Evolutionary conservation across 2,329 filamentous ascomycete genomes (phyloP).

Genomic region (Colletotrichum orbiculare): DNA sequence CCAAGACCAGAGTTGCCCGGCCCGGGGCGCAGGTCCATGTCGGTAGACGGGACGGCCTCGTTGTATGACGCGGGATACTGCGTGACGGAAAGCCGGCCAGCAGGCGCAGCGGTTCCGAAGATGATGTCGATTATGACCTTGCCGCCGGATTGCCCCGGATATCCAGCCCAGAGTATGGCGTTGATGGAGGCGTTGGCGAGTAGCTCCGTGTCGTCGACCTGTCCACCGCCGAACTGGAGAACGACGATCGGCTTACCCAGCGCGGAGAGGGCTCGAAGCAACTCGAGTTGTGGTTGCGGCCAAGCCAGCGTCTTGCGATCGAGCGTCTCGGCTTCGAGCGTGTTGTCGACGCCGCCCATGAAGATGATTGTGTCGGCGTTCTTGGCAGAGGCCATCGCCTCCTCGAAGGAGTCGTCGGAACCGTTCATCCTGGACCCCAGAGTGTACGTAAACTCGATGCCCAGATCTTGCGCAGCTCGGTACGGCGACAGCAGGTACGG

Average conservation of each 20-base stretch:
- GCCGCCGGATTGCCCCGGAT: conserved; percentile 70
- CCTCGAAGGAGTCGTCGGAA: conserved; percentile 40
- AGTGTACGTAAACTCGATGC: conserved; percentile 45
- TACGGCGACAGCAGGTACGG: conserved; percentile 38
- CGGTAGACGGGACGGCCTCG: conserved; percentile 60
- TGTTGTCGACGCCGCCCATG: conserved; percentile 66
- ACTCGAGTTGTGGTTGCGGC: conserved; percentile 23
- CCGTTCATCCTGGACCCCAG: conserved; percentile 44
- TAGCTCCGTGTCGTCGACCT: conserved; percentile 63
- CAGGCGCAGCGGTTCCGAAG: conserved; percentile 60
- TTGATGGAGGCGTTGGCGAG: conserved; percentile 58
- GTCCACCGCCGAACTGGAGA: conserved; percentile 63
- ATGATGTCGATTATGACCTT: conserved; percentile 65
- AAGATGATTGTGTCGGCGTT: conserved; percentile 68
- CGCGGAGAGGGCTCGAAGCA: conserved; percentile 41
- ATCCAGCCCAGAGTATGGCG: conserved; percentile 67
- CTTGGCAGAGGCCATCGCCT: conserved; percentile 67
- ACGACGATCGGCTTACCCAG: conserved; percentile 62
- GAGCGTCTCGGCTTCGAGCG: conserved; percentile 63
- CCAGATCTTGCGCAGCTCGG: conserved; percentile 40
- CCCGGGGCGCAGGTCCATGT: conserved; percentile 62
- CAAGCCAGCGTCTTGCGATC: conserved; percentile 55
- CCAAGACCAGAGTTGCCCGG: conserved; percentile 54
- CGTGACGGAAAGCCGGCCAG: conserved; percentile 65
- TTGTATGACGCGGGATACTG: conserved; percentile 66